These are phyloP conservation scores for Solanum pinnatisectum DNA, from an alignment of 257 asterid genomes.

Conservation along the genomic window DNA sequence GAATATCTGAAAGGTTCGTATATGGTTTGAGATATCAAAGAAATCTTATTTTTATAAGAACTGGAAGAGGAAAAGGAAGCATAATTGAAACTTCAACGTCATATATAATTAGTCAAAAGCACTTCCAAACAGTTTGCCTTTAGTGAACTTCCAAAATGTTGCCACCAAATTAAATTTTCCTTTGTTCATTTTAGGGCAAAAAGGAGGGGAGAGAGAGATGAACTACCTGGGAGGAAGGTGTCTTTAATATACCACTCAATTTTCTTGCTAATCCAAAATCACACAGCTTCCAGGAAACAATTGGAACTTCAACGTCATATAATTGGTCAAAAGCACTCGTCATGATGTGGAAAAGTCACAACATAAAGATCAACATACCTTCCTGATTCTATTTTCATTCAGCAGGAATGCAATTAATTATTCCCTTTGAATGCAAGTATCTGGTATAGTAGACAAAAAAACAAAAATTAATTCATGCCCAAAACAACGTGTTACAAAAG, in stretches of 20 bases:
- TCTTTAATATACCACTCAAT: too few species aligned
- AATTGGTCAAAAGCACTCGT: too few species aligned
- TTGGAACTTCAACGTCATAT: too few species aligned
- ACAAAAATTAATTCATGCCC: too few species aligned
- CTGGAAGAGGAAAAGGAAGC: too few species aligned
- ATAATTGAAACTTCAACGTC: too few species aligned
- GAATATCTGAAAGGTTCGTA: conserved; percentile 49
- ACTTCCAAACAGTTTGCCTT: too few species aligned
- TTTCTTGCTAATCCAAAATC: too few species aligned
- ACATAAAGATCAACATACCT: neutral
- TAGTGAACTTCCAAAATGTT: neutral
- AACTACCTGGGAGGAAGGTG: conserved; percentile 29
- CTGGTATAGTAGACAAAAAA: neutral
- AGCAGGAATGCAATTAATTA: conserved; percentile 67
- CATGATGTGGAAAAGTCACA: too few species aligned
- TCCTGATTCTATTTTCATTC: conserved; percentile 84
- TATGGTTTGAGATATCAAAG: conserved; percentile 46
- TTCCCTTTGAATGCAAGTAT: conserved; percentile 33
- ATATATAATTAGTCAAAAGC: too few species aligned
- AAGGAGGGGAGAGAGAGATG: neutral
- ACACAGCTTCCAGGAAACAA: too few species aligned
- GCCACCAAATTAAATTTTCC: neutral
- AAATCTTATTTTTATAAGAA: too few species aligned
- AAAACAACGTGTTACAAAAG: neutral
- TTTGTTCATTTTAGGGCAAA: neutral